Evolutionary conservation across 305 asterid genomes (phyloP).

Genomic region (Rubia tinctorum): DNA sequence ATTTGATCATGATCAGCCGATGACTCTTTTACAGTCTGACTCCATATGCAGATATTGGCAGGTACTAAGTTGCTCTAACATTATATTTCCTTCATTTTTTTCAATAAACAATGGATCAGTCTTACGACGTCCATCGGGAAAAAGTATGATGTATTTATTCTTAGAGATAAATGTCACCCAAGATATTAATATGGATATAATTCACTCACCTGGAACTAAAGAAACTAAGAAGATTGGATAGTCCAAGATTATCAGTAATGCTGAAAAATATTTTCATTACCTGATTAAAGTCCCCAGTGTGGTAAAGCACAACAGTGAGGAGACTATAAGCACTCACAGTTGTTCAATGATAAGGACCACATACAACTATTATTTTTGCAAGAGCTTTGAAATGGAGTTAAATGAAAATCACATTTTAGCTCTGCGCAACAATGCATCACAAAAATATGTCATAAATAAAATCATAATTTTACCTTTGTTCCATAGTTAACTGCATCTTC

Average conservation of each 20-base stretch:
- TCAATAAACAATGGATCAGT: background rate
- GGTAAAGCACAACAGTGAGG: slow-evolving; percentile 98
- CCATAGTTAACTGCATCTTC: slow-evolving; percentile 96
- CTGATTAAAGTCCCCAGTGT: slow-evolving; percentile 99
- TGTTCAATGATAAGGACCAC: slow-evolving; percentile 97
- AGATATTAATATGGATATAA: background rate
- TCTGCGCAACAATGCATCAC: slow-evolving; percentile 20
- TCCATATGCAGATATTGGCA: too few species aligned
- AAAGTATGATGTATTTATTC: background rate
- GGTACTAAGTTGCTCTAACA: too few species aligned
- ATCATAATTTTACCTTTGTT: slow-evolving; percentile 62
- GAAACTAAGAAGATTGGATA: background rate
- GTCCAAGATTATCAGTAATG: slow-evolving; percentile 12
- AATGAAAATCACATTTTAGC: slow-evolving; percentile 25
- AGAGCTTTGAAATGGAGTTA: slow-evolving; percentile 62
- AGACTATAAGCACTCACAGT: slow-evolving; percentile 99
- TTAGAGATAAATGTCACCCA: background rate
- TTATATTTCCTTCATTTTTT: too few species aligned
- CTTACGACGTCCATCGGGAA: too few species aligned
- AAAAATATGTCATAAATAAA: slow-evolving; percentile 7
- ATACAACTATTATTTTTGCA: slow-evolving; percentile 94
- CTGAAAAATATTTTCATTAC: slow-evolving; percentile 29
- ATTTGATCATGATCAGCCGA: background rate
- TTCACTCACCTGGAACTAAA: background rate
- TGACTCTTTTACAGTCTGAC: too few species aligned